Evolutionary conservation across 345 rosid genomes (phyloP).

Genomic region (Microcos paniculata): DNA sequence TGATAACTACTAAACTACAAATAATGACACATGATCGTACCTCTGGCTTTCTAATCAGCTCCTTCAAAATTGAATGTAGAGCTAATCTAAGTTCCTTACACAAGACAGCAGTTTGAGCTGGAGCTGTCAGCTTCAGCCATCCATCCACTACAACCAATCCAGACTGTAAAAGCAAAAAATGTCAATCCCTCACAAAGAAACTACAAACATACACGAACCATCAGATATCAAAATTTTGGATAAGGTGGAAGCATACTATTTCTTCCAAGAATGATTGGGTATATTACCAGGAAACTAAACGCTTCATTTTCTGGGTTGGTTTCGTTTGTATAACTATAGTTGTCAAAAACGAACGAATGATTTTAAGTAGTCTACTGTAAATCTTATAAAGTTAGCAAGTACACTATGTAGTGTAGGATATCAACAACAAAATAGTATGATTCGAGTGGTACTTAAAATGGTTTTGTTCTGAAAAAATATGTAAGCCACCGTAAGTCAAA

Average conservation of each 20-base stretch:
- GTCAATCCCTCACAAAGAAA: background rate
- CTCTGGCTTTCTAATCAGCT: conserved; percentile 77
- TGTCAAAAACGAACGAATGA: background rate
- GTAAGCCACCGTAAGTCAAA: background rate
- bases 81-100: conserved; percentile 79
- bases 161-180: conserved; percentile 38
- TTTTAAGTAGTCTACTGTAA: background rate
- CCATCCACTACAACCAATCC: conserved; percentile 75
- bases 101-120: conserved; percentile 92
- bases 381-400: background rate
- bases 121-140: conserved; percentile 82
- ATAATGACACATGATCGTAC: conserved; percentile 26
- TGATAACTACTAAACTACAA: background rate
- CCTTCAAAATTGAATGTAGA: conserved; percentile 63
- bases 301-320: background rate
- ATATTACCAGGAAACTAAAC: background rate
- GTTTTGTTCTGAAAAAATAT: background rate
- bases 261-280: background rate
- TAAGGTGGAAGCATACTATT: background rate
- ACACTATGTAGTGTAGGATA: background rate
- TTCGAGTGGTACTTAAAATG: background rate
- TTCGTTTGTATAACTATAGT: background rate
- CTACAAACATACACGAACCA: background rate
- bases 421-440: background rate
- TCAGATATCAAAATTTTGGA: background rate